phyloP scores from a whole-genome alignment of 1,139 yeast species.

The Magnusiomyces tetraspermus region DNA sequence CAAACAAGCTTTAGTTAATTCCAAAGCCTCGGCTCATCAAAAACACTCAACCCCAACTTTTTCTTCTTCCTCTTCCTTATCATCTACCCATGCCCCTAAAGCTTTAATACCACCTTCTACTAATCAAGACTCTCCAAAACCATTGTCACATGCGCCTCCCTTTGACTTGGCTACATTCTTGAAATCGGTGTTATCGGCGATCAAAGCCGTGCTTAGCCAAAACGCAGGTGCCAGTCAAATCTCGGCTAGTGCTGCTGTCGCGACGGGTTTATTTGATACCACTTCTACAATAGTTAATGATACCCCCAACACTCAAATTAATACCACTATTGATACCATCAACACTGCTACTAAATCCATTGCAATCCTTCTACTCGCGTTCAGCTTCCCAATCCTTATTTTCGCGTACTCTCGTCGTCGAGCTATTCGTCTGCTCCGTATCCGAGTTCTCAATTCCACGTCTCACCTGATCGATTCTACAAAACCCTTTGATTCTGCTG shows the following conservation, averaged over 20 bases:
- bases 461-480: constrained; percentile 25
- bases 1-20: neutral
- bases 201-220: too few species aligned
- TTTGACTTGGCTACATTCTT: too few species aligned
- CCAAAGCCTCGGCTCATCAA: neutral
- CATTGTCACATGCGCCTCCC: too few species aligned
- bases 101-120: too few species aligned
- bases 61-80: too few species aligned
- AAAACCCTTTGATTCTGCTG: constrained; percentile 29
- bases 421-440: constrained; percentile 28
- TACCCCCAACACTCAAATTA: neutral
- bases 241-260: too few species aligned
- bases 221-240: too few species aligned
- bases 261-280: too few species aligned
- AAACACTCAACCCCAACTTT: neutral
- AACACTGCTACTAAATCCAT: neutral
- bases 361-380: neutral
- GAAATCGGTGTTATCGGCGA: too few species aligned
- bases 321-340: neutral
- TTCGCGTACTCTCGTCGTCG: constrained; percentile 31
- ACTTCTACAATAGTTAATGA: neutral
- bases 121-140: too few species aligned
- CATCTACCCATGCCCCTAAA: too few species aligned
- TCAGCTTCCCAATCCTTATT: constrained; percentile 22
- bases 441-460: constrained; percentile 27